Evolutionary conservation across 106 monocot genomes (phyloP).

Genomic region (Allium sativum): DNA sequence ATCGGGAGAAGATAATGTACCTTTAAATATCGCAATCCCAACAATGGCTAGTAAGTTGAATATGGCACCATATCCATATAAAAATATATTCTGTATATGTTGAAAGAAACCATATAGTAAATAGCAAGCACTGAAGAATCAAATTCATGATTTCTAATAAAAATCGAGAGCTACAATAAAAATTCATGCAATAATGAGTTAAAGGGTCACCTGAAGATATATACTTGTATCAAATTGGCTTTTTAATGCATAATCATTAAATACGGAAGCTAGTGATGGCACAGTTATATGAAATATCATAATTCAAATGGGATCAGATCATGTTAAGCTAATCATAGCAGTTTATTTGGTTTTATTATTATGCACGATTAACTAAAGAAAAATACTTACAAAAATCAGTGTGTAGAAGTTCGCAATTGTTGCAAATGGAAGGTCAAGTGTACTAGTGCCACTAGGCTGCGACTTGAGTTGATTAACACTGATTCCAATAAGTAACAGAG

Average conservation of each 20-base stretch:
- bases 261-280: conserved; percentile 92
- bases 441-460: conserved; percentile 53
- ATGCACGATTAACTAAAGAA: too few relatives aligned
- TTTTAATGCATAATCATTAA: conserved; percentile 93
- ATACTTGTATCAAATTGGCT: conserved; percentile 98
- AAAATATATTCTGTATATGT: conserved; percentile 75
- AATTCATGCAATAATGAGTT: not conserved
- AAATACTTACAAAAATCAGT: conserved; percentile 42
- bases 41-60: conserved; percentile 91
- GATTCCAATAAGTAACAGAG: conserved; percentile 87
- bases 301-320: too few relatives aligned
- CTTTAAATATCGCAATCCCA: conserved; percentile 70
- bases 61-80: conserved; percentile 99
- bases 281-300: conserved; percentile 61
- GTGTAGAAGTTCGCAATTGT: conserved; percentile 78
- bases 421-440: conserved; percentile 63
- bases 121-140: too few relatives aligned
- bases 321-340: not conserved
- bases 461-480: conserved; percentile 78
- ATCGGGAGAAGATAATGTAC: conserved; percentile 34
- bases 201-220: conserved; percentile 74
- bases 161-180: too few relatives aligned
- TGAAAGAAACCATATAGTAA: not conserved
- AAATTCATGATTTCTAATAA: too few relatives aligned
- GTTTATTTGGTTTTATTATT: not conserved